Base-by-base conservation (phyloP, 768 basidiomycete species). In the Clitopilus passeckerianus region DNA sequence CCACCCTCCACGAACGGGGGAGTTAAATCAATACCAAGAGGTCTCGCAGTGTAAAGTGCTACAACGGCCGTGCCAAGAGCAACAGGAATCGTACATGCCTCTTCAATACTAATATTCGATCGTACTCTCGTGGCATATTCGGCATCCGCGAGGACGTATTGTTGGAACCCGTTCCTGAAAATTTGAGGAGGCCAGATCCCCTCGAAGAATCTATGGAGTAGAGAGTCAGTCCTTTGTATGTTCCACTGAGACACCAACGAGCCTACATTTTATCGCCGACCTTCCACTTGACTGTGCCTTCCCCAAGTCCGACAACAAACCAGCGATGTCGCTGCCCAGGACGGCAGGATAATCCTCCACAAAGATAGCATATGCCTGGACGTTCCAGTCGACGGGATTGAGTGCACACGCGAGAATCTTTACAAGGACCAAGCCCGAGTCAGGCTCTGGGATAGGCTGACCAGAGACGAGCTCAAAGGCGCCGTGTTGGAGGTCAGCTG, bases 11-110 rank as follows among this genome's bases (percentile, higher is more conserved):
- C 63, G 60, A 72, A 66, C 6, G 72, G 72, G 8, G 68, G 41
- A 2, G 56, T 54, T 9, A 72, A 66, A 0, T 64, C 70, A 5
- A 61, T 56, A 9, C 71, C 71, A 15, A 63, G 46, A 1, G 62
- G 58, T 12, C 24, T 53, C 1, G 6, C 6, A 18, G 60, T 57
- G 65, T 72, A 41, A 2, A 41, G 10, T 5, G 5, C 37, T 5
- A 41, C 37, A 9, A 15, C 12, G 5, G 5, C 37, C 5, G 14
- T 5, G 37, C 5, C n/a, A 41, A 41, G n/a, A 15, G 10, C 37
- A 41, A 41, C 37, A 5, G 37, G 37, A n/a, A 80, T 63, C 6
- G 77, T 70, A 0, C 77, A 67, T 0, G 76, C 81, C 35, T 78
- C 61, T 6, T 77, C 75, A 57, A 71, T 72, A 0, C 68, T 65